Conservation (phyloP, 371 early-diverging fungal genomes). For the Capniomyces stellatus region DNA sequence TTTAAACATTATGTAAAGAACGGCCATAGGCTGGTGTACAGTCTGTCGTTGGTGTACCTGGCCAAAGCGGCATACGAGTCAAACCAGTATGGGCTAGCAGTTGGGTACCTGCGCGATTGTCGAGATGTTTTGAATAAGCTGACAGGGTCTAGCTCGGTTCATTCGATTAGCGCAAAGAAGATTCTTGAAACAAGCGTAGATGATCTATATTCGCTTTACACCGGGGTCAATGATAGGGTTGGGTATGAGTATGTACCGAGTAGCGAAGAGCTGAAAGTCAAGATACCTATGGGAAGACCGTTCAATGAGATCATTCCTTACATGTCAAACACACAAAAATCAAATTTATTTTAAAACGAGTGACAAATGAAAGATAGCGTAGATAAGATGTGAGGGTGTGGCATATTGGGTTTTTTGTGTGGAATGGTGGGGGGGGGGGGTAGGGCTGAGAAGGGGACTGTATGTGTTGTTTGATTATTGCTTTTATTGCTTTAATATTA, state of each 20-base stretch:
- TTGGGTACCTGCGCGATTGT: slow-evolving; percentile 24
- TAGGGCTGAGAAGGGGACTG: too few species aligned
- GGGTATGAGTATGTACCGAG: slow-evolving; percentile 22
- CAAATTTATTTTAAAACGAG: too few species aligned
- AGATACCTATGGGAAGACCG: slow-evolving; percentile 20
- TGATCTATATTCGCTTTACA: slow-evolving; percentile 19
- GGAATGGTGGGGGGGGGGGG: too few species aligned
- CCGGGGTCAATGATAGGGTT: slow-evolving; percentile 23
- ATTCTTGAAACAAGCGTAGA: slow-evolving; percentile 4
- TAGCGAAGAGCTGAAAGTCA: slow-evolving; percentile 15
- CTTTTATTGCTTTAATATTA: too few species aligned
- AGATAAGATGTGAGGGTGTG: too few species aligned
- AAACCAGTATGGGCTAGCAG: slow-evolving; percentile 21
- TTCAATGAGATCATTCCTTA: slow-evolving; percentile 3
- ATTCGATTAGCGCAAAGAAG: slow-evolving; percentile 14
- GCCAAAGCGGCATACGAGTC: slow-evolving; percentile 21
- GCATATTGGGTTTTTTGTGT: too few species aligned
- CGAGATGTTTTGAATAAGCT: slow-evolving; percentile 10
- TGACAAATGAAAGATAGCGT: too few species aligned
- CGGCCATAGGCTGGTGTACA: slow-evolving; percentile 18
- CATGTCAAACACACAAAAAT: too few species aligned
- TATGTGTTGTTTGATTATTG: too few species aligned
- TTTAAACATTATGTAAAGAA: slow-evolving; percentile 19
- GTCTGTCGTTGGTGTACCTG: slow-evolving; percentile 23
- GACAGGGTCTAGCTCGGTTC: slow-evolving; percentile 7